Evolutionary conservation across 179 eudicot genomes (phyloP), one percentile per base, ranked within the genome.

Genomic region (Patellifolia procumbens): DNA sequence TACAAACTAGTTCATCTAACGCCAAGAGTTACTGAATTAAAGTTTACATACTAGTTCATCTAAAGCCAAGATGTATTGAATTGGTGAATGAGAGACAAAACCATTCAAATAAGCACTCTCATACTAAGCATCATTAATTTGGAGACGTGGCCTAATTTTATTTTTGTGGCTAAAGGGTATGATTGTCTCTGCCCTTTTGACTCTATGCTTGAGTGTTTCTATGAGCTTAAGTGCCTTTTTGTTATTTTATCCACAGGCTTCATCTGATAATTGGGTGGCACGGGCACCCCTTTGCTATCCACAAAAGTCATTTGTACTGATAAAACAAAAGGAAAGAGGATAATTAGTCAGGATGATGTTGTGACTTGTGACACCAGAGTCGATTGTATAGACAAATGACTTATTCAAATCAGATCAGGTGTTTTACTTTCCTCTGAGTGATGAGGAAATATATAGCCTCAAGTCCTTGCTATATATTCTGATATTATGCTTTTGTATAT

Each of bases 211-310:
- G 62, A 22, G 31, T 28, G 62, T 22, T 58, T 58, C 1, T 7
- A 58, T 58, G 0, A 58, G 62, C 22, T 32, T 64, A 34, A 64
- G 68, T 1, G 68, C 68, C n/a, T n/a, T n/a, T n/a, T 63, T 63
- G 64, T 0, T 13, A 60, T 60, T 60, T 60, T 13, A 34, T 34
- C 46, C 26, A 32, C 34, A 22, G 22, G 37, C 29, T 66, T 20
- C 52, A 11, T 66, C 22, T 0, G 28, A 37, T 64, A 17, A 34
- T 7, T 5, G 46, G 13, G 20, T 61, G 24, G 8, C 29, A 42
- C 6, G 29, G 24, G 8, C 29, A 42, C 6, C 8, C 20, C 32
- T 22, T 42, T 22, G 42, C 32, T 19, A 7, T 66, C 51, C 51
- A 24, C 12, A 9, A 9, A 63, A 17, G 19, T 43, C 9, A 43